These are phyloP conservation scores for Borovskyia barvae DNA, from an alignment of 208 protist species.

Conservation along the genomic window DNA sequence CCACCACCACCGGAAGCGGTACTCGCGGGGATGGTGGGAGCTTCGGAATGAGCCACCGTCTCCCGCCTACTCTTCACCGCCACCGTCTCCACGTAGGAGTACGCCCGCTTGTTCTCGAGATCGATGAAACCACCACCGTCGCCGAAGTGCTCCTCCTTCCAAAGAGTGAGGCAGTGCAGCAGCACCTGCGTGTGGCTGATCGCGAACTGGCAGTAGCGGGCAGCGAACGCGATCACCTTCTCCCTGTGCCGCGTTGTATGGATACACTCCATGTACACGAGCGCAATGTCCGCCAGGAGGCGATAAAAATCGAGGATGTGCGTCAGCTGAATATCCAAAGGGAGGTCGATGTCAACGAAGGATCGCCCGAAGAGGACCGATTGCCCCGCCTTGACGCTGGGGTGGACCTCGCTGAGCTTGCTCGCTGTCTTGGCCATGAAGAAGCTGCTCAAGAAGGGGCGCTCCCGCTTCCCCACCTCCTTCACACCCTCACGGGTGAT, in stretches of 20 bases:
- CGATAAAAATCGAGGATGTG: conserved; percentile 24
- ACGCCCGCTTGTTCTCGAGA: conserved; percentile 1
- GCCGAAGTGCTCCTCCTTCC: conserved; percentile 5
- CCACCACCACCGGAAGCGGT: no score
- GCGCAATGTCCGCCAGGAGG: conserved; percentile 19
- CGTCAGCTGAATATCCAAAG: conserved; percentile 12
- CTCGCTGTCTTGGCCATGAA: no score
- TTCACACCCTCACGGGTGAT: no score
- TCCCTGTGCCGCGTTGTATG: background rate
- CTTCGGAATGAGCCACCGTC: background rate
- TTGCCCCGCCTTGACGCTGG: no score
- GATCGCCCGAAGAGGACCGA: no score
- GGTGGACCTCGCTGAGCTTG: no score
- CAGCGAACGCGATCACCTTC: conserved; percentile 14
- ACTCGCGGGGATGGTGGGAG: no score
- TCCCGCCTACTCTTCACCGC: background rate
- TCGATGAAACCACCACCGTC: conserved; percentile 1
- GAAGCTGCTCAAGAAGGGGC: no score
- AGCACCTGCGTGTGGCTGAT: conserved; percentile 26
- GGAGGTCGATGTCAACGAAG: conserved; percentile 19
- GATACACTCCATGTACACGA: conserved; percentile 16
- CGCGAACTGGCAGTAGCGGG: conserved; percentile 24
- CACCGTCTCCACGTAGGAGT: background rate
- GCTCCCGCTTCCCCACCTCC: no score
- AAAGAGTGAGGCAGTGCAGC: conserved; percentile 21